A percentile compares a stretch with the other conserved stretches of the same genome.
Evolutionary conservation across 257 asterid genomes (phyloP).

Genomic region (Penstemon davidsonii): DNA sequence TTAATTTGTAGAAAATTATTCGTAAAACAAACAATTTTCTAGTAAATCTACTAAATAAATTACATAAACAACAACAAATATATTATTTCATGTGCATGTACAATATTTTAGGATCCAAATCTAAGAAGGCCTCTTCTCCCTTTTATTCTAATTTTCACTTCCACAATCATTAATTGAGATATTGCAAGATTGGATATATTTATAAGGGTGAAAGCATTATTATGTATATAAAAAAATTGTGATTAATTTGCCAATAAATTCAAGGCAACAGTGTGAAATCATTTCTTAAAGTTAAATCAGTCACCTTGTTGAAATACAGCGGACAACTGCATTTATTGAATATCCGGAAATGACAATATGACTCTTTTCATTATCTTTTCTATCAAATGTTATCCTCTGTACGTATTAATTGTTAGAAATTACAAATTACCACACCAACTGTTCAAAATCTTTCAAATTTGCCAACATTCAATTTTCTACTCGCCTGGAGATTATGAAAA

Average conservation of each 20-base stretch:
- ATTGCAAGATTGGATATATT: background rate
- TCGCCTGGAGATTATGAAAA: background rate
- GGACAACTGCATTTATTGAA: constrained; percentile 20
- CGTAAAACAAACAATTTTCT: too few species aligned
- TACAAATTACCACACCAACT: constrained; percentile 15
- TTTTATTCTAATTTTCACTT: background rate
- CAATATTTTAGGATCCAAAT: background rate
- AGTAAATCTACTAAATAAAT: too few species aligned
- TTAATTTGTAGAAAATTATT: too few species aligned
- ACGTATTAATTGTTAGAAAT: constrained; percentile 31
- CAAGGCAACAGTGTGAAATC: constrained; percentile 19
- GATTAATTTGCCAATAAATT: constrained; percentile 30
- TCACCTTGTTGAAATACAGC: constrained; percentile 15
- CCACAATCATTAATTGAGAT: background rate
- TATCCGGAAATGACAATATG: constrained; percentile 23
- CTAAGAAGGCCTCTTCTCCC: too few species aligned
- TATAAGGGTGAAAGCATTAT: background rate
- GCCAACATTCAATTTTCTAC: background rate
- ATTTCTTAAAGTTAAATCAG: constrained; percentile 24
- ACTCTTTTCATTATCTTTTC: constrained; percentile 11
- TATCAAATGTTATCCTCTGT: constrained; percentile 9
- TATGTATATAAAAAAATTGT: constrained; percentile 21
- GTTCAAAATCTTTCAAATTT: constrained; percentile 15
- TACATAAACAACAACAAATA: too few species aligned
- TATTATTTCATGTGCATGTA: constrained; percentile 11